Evolutionary conservation across 495 filamentous ascomycete genomes (phyloP).

Genomic region (Massariosphaeria phaeospora): DNA sequence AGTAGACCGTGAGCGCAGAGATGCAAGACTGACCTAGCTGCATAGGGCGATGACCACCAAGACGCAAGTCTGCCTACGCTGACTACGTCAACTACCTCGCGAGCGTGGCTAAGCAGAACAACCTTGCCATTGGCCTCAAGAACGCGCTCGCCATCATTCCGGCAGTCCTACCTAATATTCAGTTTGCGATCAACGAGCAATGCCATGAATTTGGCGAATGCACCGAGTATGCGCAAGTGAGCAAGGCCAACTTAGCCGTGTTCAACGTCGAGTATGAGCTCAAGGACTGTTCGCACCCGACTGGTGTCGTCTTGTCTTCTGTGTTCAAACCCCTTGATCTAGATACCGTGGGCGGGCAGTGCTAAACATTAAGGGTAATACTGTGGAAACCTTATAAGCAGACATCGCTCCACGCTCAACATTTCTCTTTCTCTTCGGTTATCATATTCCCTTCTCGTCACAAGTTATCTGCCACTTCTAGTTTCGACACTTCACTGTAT

Average conservation of each 20-base stretch:
- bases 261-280: conserved; percentile 64
- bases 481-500: too few relatives aligned
- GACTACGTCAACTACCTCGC: conserved; percentile 58
- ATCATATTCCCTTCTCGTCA: too few relatives aligned
- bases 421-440: too few relatives aligned
- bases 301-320: neutral
- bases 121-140: conserved; percentile 58
- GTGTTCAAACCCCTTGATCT: neutral
- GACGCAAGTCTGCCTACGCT: conserved; percentile 50
- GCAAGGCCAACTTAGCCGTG: conserved; percentile 55
- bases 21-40: neutral
- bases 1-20: neutral
- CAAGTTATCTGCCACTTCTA: too few relatives aligned
- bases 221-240: conserved; percentile 50
- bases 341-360: conserved; percentile 8
- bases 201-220: conserved; percentile 56
- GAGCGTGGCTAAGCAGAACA: conserved; percentile 44
- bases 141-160: conserved; percentile 57
- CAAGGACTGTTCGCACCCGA: conserved; percentile 1
- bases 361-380: too few relatives aligned
- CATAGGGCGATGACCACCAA: conserved; percentile 31
- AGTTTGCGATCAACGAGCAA: conserved; percentile 69
- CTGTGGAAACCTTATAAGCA: too few relatives aligned
- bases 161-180: conserved; percentile 50
- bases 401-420: too few relatives aligned